These are phyloP conservation scores for Candida coquimbonensis DNA, from an alignment of 805 yeast species.

Conservation along the genomic window DNA sequence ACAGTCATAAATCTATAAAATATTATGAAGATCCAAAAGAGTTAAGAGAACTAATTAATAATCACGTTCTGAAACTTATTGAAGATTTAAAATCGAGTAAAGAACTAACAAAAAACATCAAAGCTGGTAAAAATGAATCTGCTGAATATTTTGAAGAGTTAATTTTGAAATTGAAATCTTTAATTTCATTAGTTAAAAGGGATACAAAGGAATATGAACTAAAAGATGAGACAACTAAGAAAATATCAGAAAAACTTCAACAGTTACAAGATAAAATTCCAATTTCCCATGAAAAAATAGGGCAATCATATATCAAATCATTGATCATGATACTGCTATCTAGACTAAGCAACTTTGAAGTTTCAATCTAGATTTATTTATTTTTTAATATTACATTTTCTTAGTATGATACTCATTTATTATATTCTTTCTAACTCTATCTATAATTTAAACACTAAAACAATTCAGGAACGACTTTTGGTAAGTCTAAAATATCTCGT, in stretches of 20 bases:
- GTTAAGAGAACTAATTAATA: no score
- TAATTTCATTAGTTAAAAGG: not conserved
- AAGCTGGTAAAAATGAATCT: not conserved
- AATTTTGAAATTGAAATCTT: conserved; percentile 1
- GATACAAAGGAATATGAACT: not conserved
- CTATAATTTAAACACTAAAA: conserved; percentile 7
- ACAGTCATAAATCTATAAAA: not conserved
- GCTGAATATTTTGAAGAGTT: not conserved
- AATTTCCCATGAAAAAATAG: conserved; percentile 3
- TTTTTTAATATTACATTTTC: no score
- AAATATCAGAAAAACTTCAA: not conserved
- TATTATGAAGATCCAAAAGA: not conserved
- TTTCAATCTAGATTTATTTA: no score
- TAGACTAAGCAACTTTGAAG: not conserved
- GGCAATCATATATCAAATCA: conserved; percentile 7
- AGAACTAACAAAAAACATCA: not conserved
- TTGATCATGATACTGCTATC: conserved; percentile 2
- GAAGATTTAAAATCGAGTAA: not conserved
- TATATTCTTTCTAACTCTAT: not conserved
- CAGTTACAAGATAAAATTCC: conserved; percentile 4
- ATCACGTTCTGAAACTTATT: no score
- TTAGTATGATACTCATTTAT: no score
- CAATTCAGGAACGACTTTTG: conserved; percentile 19
- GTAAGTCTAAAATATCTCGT: conserved; percentile 49
- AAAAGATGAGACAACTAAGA: not conserved